phyloP scores from a whole-genome alignment of 2,329 filamentous ascomycete genomes.

The Xylaria sp. region DNA sequence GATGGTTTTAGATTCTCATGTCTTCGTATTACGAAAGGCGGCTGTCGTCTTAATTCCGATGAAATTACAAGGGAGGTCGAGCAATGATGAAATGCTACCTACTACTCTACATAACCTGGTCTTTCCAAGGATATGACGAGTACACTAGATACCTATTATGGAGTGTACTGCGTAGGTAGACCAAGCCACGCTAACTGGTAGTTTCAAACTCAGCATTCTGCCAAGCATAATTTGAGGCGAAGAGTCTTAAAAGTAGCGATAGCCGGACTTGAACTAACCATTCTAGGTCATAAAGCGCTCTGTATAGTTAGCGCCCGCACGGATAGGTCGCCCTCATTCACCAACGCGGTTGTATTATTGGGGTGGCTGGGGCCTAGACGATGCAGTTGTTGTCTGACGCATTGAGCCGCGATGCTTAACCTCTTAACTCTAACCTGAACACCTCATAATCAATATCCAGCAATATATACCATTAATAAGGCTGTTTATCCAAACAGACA shows the following conservation, averaged over 20 bases:
- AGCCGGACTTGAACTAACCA: neutral
- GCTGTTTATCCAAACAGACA: conserved; percentile 20
- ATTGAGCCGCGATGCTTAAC: conserved; percentile 30
- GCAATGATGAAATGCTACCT: too few species aligned
- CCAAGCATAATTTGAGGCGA: neutral
- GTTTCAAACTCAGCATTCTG: neutral
- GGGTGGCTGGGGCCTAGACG: conserved; percentile 8
- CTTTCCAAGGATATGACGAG: too few species aligned
- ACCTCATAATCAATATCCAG: conserved; percentile 25
- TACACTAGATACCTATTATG: too few species aligned
- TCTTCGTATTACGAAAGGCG: neutral
- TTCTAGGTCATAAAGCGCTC: neutral
- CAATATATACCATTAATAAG: conserved; percentile 24
- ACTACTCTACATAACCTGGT: too few species aligned
- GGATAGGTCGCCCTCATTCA: conserved; percentile 8
- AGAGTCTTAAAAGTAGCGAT: neutral
- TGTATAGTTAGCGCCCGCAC: conserved; percentile 4
- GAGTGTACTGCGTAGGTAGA: too few species aligned
- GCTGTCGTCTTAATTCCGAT: neutral
- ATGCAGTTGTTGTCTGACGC: conserved; percentile 17
- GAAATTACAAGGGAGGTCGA: neutral
- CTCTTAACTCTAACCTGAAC: conserved; percentile 19
- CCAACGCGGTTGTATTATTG: neutral
- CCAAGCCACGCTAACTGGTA: neutral
- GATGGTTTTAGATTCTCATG: neutral